Base-by-base conservation (phyloP, 2,329 filamentous ascomycete genomes). In the Leptosphaerulina australis region DNA sequence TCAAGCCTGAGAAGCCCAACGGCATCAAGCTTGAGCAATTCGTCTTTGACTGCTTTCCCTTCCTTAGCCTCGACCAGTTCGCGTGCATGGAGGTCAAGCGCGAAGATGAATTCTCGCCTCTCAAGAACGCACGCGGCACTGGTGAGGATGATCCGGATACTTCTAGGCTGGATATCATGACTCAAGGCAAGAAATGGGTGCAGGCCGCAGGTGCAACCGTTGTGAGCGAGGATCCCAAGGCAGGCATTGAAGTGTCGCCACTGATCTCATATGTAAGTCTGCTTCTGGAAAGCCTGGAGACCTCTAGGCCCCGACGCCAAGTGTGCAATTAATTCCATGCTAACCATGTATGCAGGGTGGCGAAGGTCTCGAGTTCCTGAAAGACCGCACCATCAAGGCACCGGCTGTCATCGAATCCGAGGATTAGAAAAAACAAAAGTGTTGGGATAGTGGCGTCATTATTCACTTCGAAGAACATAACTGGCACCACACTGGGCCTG, bases 11-110 rank as follows among this genome's bases (percentile, higher is more conserved):
- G 73, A 94, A 91, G 79, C 91, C 94, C 59, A 99, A 99, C 70
- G 94, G 94, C 62, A 92, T 99, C 83, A 99, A 99, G 82, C 84
- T 99, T 29, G 94, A 99, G 82, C 94, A 97, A 76, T 99, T 97
- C 67, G 92, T 99, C 54, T 99, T 99, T 71, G 94, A 99, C 72
- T 94, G 96, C 69, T 99, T 99, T 82, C 92, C 93, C 54, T 83
- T 93, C 80, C 80, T 96, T 43, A 79, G 87, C 14, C 84, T 99
- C 58, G 82, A 87, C 60, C 91, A 95, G 77, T 99, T 99, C 69
- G 94, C 92, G 18, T 96, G 87, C 75, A 88, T 97, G 78, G 94
- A 99, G 77, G 94, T 99, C 43, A 90, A 87, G 74, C 90, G 94
- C 55, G 92, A 97, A 79, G 94, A 99, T 63, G 94, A 99, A 77